A percentile compares a stretch with the other conserved stretches of the same genome.
Conservation (phyloP, 2,329 filamentous ascomycete species). For the Didymosphaeria variabile region DNA sequence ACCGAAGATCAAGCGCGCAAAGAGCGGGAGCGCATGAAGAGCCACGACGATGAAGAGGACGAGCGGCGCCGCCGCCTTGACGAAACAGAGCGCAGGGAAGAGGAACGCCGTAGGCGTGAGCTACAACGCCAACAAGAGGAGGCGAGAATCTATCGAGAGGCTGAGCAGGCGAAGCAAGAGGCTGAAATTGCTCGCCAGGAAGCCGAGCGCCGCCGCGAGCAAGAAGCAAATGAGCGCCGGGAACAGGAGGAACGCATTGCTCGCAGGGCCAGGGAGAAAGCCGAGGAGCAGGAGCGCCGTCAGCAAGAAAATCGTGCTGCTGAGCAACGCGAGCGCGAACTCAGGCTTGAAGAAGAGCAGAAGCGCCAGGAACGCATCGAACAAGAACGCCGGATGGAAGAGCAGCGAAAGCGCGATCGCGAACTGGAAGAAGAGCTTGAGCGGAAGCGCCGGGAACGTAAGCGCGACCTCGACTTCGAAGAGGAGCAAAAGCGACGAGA, state of each 20-base stretch:
- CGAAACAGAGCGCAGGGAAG: conserved; percentile 37
- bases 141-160: conserved; percentile 38
- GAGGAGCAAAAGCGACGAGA: conserved; percentile 38
- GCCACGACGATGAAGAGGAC: conserved; percentile 42
- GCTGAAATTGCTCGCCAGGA: conserved; percentile 30
- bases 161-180: conserved; percentile 30
- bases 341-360: conserved; percentile 43
- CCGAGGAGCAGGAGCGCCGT: conserved; percentile 28
- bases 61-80: conserved; percentile 31
- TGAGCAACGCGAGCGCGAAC: conserved; percentile 28
- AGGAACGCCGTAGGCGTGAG: conserved; percentile 36
- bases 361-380: conserved; percentile 38
- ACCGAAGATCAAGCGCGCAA: conserved; percentile 65
- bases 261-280: conserved; percentile 14
- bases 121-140: conserved; percentile 42
- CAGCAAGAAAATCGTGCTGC: conserved; percentile 31
- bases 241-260: conserved; percentile 10
- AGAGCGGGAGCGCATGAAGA: conserved; percentile 46
- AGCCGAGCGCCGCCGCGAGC: conserved; percentile 29
- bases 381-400: conserved; percentile 31
- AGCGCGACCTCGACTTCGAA: conserved; percentile 34
- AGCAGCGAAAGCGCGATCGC: conserved; percentile 27
- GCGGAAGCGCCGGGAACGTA: conserved; percentile 36
- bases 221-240: conserved; percentile 27
- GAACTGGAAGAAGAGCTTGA: conserved; percentile 37